Percentiles rank a stretch among this genome's conserved stretches.
These are phyloP conservation scores for Penicillium simplicissimum DNA, from an alignment of 495 filamentous ascomycete species.

Conservation along the genomic window DNA sequence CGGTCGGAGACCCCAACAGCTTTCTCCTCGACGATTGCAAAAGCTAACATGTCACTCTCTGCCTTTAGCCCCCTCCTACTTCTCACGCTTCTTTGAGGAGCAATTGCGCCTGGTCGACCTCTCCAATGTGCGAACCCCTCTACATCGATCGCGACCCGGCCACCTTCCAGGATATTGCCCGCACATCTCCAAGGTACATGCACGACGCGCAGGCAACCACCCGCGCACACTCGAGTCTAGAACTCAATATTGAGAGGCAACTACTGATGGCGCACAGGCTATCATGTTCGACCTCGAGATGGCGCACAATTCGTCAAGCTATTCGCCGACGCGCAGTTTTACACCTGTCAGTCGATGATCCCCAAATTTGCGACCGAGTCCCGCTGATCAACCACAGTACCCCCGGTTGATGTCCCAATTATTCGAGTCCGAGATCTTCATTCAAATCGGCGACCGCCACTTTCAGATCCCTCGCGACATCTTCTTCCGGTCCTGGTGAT, in stretches of 20 bases:
- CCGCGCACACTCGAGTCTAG: not conserved
- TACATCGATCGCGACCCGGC: conserved; percentile 95
- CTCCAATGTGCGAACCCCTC: conserved; percentile 63
- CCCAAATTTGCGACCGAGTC: not conserved
- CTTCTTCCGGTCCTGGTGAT: conserved; percentile 81
- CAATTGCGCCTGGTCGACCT: conserved; percentile 69
- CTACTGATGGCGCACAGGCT: conserved; percentile 51
- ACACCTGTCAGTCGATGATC: conserved; percentile 59
- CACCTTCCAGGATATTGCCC: conserved; percentile 85
- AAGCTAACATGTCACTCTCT: not conserved
- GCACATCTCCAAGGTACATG: conserved; percentile 79
- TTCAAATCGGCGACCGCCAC: conserved; percentile 78
- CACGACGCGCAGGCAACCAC: not conserved
- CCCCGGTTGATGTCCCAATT: conserved; percentile 88
- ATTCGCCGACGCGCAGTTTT: conserved; percentile 96
- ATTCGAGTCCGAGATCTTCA: conserved; percentile 91
- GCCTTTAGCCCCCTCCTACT: conserved; percentile 86
- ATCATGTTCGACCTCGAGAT: conserved; percentile 82
- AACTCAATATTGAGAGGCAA: not conserved
- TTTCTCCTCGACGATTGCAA: not conserved
- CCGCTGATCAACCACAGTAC: conserved; percentile 54
- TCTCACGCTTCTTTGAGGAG: conserved; percentile 89
- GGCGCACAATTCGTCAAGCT: conserved; percentile 84
- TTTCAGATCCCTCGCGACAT: conserved; percentile 91
- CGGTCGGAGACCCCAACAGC: conserved; percentile 55